Conservation (phyloP, 768 basidiomycete species). For the Termitomyces titanicus region DNA sequence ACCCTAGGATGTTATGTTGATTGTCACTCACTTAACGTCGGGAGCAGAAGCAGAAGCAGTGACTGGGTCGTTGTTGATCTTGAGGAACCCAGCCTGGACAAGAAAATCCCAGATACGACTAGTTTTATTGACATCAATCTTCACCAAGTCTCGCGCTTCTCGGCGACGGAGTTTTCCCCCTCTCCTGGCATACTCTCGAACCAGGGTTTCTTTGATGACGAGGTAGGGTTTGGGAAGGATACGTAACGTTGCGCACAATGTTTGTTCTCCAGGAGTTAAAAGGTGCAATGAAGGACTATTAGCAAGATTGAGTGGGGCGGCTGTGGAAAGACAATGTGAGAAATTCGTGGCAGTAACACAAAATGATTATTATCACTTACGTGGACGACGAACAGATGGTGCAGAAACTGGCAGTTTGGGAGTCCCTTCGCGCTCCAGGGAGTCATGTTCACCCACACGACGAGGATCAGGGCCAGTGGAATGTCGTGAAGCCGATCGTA, state of each 20-base stretch:
- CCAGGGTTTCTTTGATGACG: conserved; percentile 90
- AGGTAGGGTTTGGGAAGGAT: conserved; percentile 96
- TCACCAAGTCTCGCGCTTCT: conserved; percentile 87
- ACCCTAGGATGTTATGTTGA: background rate
- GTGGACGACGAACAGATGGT: conserved; percentile 38
- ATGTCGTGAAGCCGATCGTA: conserved; percentile 48
- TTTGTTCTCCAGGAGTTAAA: conserved; percentile 83
- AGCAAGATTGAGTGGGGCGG: conserved; percentile 80
- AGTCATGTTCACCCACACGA: conserved; percentile 44
- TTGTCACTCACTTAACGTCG: conserved; percentile 33
- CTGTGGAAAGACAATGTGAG: conserved; percentile 20
- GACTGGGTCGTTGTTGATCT: conserved; percentile 55
- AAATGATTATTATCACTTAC: conserved; percentile 26
- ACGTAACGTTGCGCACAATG: conserved; percentile 82
- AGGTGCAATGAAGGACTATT: conserved; percentile 89
- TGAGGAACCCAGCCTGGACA: conserved; percentile 79
- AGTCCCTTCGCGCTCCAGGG: conserved; percentile 59
- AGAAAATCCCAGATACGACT: conserved; percentile 92
- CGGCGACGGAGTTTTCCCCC: conserved; percentile 85
- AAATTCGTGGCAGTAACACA: background rate
- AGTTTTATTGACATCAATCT: conserved; percentile 92
- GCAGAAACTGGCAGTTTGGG: conserved; percentile 42
- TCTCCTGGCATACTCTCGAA: conserved; percentile 88
- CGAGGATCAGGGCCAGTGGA: conserved; percentile 53
- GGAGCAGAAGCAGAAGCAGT: conserved; percentile 22